Evolutionary conservation across 306 rosid species (phyloP), one percentile per base, ranked within the genome.

Genomic region (Gastrolobium bilobum): DNA sequence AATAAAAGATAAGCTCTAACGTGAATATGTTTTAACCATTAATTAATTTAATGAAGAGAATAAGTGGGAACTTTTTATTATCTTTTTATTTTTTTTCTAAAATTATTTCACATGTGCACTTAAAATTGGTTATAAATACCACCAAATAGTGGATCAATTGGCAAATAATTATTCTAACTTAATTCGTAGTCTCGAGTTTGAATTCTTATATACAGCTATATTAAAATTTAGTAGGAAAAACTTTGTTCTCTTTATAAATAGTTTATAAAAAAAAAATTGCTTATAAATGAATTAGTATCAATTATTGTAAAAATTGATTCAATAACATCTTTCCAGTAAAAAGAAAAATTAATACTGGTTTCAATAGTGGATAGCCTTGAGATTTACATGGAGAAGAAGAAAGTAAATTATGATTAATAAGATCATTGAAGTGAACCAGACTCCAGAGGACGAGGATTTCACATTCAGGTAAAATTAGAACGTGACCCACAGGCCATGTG

Each of bases 1-100:
- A 54, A 53, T 31, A 73, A 26, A 64, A 75, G 76, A 81, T 40
- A 74, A 66, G 7, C 29, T 20, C 10, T 44, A 37, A 73, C 34
- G 30, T 57, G 78, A 2, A 58, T 4, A 62, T 33, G 15, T 53
- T 71, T 10, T 38, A 26, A 38, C 37, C 9, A 35, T 31, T n/a
- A 13, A 71, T 53, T 71, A 53, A 20, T 8, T 53, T 71, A 53
- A 20, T 8, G 33, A 37, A 62, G 37, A 39, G 14, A 73, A 30
- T 73, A 42, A 57, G 47, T 44, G 2, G 0, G 42, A 30, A 33
- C 2, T 6, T 20, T 20, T 20, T 20, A 20, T 20, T 6, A 7
- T 39, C 7, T 39, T 63, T 29, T 14, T 2, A 4, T 39, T 64
- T 7, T 66, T 42, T 10, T 42, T n/a, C 3, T 0, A 42, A 20